Evolutionary conservation across 1,284 basidiomycete species (phyloP), one percentile per base, ranked within the genome.

Genomic region (Fomitopsis palustris): DNA sequence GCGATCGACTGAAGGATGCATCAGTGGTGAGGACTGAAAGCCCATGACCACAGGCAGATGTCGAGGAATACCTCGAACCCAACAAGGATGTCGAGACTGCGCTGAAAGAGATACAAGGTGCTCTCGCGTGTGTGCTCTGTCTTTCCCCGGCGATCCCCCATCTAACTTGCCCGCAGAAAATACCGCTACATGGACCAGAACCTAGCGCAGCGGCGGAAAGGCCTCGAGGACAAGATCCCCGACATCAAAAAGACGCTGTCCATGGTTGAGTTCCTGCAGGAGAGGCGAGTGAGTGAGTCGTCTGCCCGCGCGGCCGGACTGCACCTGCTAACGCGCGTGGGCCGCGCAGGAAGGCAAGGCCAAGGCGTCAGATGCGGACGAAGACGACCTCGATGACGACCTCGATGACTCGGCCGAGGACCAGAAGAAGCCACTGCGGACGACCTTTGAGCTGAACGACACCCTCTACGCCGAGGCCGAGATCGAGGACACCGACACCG

Each of bases 161-260:
- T 66, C 53, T 55, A 10, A 37, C 10, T n/a, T 25, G 21, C 7
- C 31, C 27, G 2, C n/a, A 98, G 95, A 63, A 98, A 99, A 81
- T 99, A 99, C 80, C 91, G 93, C 61, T 97, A 96, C 77, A 98
- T 99, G 96, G 96, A 98, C 69, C 78, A 87, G 37, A 96, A 89
- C 70, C 81, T 96, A 52, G 81, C 88, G 14, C 90, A 95, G 71
- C 83, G 95, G 51, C 82, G 91, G 55, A 81, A 83, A 58, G 88
- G 89, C 1, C 80, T 98, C 5, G 90, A 94, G 66, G 92, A 93
- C 63, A 98, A 99, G 81, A 96, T 98, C 52, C 96, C 96, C 0
- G 97, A 99, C 74, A 96, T 99, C 69, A 85, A 87, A 69, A 95
- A 96, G 77, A 98, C 96, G 1, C 76, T 99, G 51, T 80, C 82